A percentile compares a stretch with the other conserved stretches of the same genome.
Evolutionary conservation across 352 stramenopile species (phyloP).

Genomic region (Phytophthora kernoviae): DNA sequence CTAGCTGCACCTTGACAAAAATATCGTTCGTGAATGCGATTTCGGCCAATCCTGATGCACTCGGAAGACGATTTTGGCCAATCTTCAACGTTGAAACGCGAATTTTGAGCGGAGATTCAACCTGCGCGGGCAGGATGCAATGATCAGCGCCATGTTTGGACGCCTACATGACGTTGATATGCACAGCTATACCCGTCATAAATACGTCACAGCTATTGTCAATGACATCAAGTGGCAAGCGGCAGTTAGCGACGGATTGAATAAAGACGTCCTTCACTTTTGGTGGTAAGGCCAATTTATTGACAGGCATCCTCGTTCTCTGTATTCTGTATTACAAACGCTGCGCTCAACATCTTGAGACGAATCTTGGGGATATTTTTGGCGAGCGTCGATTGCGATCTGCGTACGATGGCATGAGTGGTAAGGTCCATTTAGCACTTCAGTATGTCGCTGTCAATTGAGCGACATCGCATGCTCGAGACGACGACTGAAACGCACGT

Average conservation of each 20-base stretch:
- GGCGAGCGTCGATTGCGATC: background rate
- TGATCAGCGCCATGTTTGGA: background rate
- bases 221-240: too few species aligned
- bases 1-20: background rate
- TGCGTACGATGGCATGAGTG: background rate
- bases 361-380: constrained; percentile 1
- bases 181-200: background rate
- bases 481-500: constrained; percentile 1
- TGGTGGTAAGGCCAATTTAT: background rate
- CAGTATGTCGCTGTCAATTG: constrained; percentile 1
- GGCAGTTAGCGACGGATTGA: too few species aligned
- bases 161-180: background rate
- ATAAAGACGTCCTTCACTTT: background rate
- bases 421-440: background rate
- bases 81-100: constrained; percentile 2
- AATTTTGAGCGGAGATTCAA: constrained; percentile 2
- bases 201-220: too few species aligned
- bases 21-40: background rate
- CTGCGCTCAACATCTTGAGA: background rate
- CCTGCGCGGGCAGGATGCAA: background rate
- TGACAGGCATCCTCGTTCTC: constrained; percentile 8
- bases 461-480: constrained; percentile 1
- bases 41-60: background rate
- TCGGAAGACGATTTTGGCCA: background rate
- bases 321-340: constrained; percentile 7